Conservation (phyloP, 768 basidiomycete species). For the Pleurotus citrinopileatus region DNA sequence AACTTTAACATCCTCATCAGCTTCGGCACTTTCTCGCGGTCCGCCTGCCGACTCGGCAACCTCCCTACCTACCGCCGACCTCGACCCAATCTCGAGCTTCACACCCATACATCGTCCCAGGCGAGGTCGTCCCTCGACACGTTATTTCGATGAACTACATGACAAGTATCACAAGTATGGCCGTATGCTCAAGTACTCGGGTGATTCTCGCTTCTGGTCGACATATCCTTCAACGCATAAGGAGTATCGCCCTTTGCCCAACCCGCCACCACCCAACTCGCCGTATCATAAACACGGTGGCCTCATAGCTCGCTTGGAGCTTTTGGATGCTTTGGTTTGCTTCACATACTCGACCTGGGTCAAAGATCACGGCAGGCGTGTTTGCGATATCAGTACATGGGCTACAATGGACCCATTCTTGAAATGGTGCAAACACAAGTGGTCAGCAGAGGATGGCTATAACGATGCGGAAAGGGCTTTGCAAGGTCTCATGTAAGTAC, state of each 20-base stretch:
- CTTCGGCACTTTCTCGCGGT: conserved; percentile 8
- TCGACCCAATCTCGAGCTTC: conserved; percentile 26
- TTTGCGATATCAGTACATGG: conserved; percentile 65
- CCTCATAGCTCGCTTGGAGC: conserved; percentile 74
- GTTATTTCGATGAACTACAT: conserved; percentile 58
- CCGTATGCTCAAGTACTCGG: conserved; percentile 79
- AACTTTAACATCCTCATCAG: conserved; percentile 17
- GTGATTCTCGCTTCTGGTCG: conserved; percentile 76
- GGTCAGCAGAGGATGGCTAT: conserved; percentile 49
- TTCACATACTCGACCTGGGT: conserved; percentile 86
- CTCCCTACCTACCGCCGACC: conserved; percentile 20
- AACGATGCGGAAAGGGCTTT: conserved; percentile 61
- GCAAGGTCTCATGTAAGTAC: conserved; percentile 75
- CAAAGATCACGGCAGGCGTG: conserved; percentile 56
- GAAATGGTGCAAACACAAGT: conserved; percentile 71
- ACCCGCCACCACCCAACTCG: conserved; percentile 64
- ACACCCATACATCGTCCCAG: conserved; percentile 69
- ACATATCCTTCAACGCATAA: conserved; percentile 63
- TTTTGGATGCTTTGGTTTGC: conserved; percentile 77
- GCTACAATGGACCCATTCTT: conserved; percentile 65
- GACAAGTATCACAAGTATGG: conserved; percentile 69
- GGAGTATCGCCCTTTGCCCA: conserved; percentile 58
- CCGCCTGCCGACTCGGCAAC: conserved; percentile 15
- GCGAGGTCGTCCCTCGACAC: conserved; percentile 47
- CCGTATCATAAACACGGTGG: conserved; percentile 74